A percentile compares a stretch with the other conserved stretches of the same genome.
Evolutionary conservation across 257 asterid species (phyloP).

Genomic region (Rehmannia glutinosa): DNA sequence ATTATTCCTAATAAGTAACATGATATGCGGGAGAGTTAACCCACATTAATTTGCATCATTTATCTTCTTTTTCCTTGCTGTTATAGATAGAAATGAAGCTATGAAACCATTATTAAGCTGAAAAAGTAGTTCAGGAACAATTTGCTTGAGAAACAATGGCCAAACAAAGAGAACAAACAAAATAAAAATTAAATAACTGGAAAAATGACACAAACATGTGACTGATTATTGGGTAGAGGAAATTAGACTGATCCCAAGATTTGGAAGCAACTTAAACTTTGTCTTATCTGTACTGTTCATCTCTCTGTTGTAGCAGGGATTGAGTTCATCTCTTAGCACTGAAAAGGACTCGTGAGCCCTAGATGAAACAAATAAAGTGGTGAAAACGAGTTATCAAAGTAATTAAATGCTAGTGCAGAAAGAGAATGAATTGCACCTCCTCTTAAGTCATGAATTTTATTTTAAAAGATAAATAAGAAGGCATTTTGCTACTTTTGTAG

Average conservation of each 20-base stretch:
- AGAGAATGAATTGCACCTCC: background rate
- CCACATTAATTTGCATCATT: no score
- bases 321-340: background rate
- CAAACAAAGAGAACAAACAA: no score
- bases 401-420: slow-evolving; percentile 16
- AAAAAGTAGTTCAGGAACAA: no score
- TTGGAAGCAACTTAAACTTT: background rate
- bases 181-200: no score
- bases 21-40: no score
- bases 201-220: background rate
- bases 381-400: slow-evolving; percentile 11
- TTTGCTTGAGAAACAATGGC: no score
- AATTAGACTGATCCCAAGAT: background rate
- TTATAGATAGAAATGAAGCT: no score
- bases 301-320: background rate
- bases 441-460: background rate
- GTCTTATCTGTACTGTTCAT: slow-evolving; percentile 11
- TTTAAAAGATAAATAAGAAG: background rate
- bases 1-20: no score
- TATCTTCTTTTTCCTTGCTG: no score
- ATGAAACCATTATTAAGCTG: no score
- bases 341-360: slow-evolving; percentile 19
- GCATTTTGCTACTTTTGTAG: background rate
- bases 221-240: background rate
- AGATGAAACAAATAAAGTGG: slow-evolving; percentile 9